Conservation (phyloP, 345 rosid species). For the Aquilaria sinensis region DNA sequence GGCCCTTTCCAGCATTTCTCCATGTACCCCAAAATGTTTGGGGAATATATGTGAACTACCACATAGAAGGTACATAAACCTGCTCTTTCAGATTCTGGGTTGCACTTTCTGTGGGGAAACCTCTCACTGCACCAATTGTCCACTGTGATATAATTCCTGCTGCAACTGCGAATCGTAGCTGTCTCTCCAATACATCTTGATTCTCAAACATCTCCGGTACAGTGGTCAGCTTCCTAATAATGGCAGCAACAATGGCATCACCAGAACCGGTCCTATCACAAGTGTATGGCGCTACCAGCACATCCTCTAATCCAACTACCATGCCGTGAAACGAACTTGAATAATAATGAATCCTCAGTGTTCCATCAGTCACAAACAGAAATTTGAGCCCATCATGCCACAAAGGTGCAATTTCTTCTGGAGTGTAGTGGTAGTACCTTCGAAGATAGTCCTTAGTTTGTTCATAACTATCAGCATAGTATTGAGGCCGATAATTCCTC, state of each 20-base stretch:
- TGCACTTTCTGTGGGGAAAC: constrained; percentile 90
- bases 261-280: constrained; percentile 97
- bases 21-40: no score
- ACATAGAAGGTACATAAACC: constrained; percentile 93
- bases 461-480: constrained; percentile 63
- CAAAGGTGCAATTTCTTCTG: constrained; percentile 68
- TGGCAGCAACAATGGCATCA: constrained; percentile 88
- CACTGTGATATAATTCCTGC: constrained; percentile 92
- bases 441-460: constrained; percentile 50
- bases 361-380: constrained; percentile 87
- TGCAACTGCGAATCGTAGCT: constrained; percentile 81
- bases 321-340: constrained; percentile 65
- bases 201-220: constrained; percentile 71
- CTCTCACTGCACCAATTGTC: constrained; percentile 90
- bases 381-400: constrained; percentile 79
- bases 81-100: constrained; percentile 89
- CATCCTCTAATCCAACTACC: constrained; percentile 87
- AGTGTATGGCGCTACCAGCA: constrained; percentile 76
- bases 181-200: constrained; percentile 72
- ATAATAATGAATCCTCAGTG: constrained; percentile 77
- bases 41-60: constrained; percentile 31
- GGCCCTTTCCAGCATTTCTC: no score
- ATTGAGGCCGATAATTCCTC: constrained; percentile 68
- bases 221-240: constrained; percentile 74
- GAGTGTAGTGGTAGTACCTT: constrained; percentile 69